These are phyloP conservation scores for Pythium oligandrum DNA, from an alignment of 352 stramenopile genomes.

Conservation along the genomic window DNA sequence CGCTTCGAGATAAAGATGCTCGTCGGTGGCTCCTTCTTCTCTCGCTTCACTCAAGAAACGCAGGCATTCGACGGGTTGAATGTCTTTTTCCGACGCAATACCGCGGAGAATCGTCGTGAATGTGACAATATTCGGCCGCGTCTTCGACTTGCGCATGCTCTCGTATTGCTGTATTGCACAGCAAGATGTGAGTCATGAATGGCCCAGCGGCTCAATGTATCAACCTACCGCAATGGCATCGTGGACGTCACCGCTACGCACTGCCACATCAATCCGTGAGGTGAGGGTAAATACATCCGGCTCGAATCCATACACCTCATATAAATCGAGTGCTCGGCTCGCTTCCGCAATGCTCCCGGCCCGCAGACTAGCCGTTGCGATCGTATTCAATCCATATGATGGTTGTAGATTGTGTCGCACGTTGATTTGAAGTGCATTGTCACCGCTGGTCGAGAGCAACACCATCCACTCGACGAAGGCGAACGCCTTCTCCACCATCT, in stretches of 20 bases:
- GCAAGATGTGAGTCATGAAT: no score
- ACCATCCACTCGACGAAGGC: constrained; percentile 67
- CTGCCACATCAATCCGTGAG: constrained; percentile 63
- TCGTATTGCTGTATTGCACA: constrained; percentile 52
- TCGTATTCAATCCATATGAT: constrained; percentile 71
- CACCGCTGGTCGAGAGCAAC: constrained; percentile 34
- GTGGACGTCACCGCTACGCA: constrained; percentile 36
- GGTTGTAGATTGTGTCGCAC: constrained; percentile 38
- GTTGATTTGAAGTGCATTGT: constrained; percentile 31
- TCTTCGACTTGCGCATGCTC: constrained; percentile 47
- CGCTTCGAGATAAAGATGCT: no score
- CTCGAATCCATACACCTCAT: constrained; percentile 39
- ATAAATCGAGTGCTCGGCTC: constrained; percentile 48
- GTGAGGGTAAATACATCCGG: constrained; percentile 78
- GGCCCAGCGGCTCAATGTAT: no score
- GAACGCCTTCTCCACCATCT: constrained; percentile 56
- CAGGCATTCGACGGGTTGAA: no score
- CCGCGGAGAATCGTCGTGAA: constrained; percentile 67
- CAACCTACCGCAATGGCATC: constrained; percentile 50
- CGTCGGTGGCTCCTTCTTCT: no score
- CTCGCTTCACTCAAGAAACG: no score
- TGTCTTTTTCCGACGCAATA: constrained; percentile 33
- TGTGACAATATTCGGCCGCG: constrained; percentile 64
- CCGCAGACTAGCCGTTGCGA: constrained; percentile 63
- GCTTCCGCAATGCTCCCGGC: constrained; percentile 42